Evolutionary conservation across 495 filamentous ascomycete species (phyloP).

Genomic region (Hyaloscypha hepaticicola): DNA sequence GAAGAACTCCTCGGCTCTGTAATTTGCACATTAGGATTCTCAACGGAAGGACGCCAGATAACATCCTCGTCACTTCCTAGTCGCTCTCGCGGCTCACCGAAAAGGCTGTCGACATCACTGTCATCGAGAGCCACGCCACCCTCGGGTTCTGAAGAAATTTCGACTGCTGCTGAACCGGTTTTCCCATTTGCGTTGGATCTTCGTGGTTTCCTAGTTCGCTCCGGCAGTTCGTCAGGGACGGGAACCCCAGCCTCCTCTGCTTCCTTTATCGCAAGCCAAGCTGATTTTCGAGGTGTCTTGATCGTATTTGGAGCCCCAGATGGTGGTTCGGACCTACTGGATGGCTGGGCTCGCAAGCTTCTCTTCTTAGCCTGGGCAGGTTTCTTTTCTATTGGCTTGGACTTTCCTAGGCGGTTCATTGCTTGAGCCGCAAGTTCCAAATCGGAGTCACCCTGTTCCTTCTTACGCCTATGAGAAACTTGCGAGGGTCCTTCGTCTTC

Average conservation of each 20-base stretch:
- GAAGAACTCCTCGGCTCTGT: neutral
- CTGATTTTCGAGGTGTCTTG: conserved; percentile 24
- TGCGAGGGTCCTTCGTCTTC: conserved; percentile 21
- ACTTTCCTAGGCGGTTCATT: conserved; percentile 11
- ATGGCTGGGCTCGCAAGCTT: conserved; percentile 11
- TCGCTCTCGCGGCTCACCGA: conserved; percentile 24
- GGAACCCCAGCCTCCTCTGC: conserved; percentile 11
- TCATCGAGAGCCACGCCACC: conserved; percentile 7
- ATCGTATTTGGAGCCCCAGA: conserved; percentile 3
- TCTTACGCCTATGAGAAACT: neutral
- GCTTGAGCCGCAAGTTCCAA: conserved; percentile 19
- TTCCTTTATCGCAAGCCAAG: conserved; percentile 27
- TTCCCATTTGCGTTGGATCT: neutral
- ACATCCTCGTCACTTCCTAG: neutral
- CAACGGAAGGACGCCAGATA: conserved; percentile 4
- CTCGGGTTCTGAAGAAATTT: conserved; percentile 19
- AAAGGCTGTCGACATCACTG: conserved; percentile 25
- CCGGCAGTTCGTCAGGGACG: conserved; percentile 12
- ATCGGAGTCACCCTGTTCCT: conserved; percentile 3
- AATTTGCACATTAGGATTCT: conserved; percentile 2
- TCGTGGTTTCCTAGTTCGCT: neutral
- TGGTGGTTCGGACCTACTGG: neutral
- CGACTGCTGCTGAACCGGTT: neutral
- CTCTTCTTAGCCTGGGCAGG: conserved; percentile 4
- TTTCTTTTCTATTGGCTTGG: conserved; percentile 6